Evolutionary conservation across 139 green algal genomes (phyloP).

Genomic region (Chlamydomonas eustigma): DNA sequence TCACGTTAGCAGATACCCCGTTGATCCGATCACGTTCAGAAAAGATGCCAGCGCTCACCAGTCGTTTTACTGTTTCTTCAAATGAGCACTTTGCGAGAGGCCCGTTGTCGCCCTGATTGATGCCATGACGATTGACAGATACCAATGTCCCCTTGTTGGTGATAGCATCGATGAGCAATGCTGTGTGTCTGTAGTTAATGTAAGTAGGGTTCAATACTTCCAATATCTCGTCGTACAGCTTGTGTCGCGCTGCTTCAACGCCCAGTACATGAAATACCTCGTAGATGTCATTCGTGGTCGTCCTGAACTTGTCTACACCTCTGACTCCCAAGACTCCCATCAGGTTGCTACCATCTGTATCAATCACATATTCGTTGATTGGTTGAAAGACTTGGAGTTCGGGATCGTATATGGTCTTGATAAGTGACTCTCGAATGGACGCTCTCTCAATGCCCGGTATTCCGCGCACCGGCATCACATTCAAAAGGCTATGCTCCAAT

Average conservation of each 20-base stretch:
- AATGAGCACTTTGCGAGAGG: conserved; percentile 85
- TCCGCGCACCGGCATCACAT: conserved; percentile 53
- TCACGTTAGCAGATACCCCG: conserved; percentile 84
- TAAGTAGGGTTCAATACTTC: not conserved
- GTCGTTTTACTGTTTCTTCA: conserved; percentile 86
- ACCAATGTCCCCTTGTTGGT: conserved; percentile 65
- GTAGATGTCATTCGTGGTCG: conserved; percentile 71
- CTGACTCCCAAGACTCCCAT: conserved; percentile 43
- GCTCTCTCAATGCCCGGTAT: conserved; percentile 81
- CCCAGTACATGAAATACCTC: conserved; percentile 80
- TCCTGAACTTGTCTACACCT: conserved; percentile 72
- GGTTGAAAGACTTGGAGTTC: conserved; percentile 35
- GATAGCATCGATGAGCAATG: conserved; percentile 29
- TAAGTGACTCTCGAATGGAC: not conserved
- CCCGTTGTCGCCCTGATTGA: conserved; percentile 79
- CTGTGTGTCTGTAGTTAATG: conserved; percentile 29
- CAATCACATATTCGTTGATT: conserved; percentile 82
- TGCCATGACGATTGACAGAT: conserved; percentile 87
- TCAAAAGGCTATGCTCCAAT: conserved; percentile 45
- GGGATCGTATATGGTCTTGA: conserved; percentile 14
- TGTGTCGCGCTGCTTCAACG: conserved; percentile 77
- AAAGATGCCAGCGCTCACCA: conserved; percentile 75
- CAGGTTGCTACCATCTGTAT: conserved; percentile 86
- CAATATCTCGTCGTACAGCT: conserved; percentile 40
- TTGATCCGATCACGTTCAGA: conserved; percentile 71